Evolutionary conservation across 805 yeast genomes (phyloP).

Genomic region (Pichia californica): DNA sequence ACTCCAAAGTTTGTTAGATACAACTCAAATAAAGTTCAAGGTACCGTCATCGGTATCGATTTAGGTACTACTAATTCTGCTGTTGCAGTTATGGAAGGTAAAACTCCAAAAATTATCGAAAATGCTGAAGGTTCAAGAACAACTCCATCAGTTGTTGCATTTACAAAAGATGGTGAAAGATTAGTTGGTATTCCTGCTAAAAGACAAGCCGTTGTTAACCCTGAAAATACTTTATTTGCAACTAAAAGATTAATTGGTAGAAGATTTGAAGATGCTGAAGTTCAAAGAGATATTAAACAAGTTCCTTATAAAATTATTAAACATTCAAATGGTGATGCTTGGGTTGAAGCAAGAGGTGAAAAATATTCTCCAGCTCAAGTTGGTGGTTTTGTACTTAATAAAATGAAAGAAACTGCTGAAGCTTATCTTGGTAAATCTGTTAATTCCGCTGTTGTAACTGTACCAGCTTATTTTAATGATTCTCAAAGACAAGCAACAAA

Average conservation of each 20-base stretch:
- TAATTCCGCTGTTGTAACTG: conserved; percentile 85
- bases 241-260: conserved; percentile 79
- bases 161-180: conserved; percentile 40
- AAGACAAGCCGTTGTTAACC: conserved; percentile 70
- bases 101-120: conserved; percentile 59
- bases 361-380: conserved; percentile 63
- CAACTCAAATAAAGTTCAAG: conserved; percentile 31
- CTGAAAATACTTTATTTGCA: conserved; percentile 73
- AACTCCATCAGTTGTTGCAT: conserved; percentile 75
- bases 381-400: conserved; percentile 72
- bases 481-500: conserved; percentile 92
- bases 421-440: conserved; percentile 81
- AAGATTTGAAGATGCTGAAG: conserved; percentile 59
- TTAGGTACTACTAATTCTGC: conserved; percentile 85
- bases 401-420: conserved; percentile 98
- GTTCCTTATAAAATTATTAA: conserved; percentile 60
- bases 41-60: conserved; percentile 69
- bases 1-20: conserved; percentile 27
- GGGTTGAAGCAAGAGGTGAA: conserved; percentile 46
- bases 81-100: conserved; percentile 66
- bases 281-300: conserved; percentile 56
- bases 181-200: conserved; percentile 67
- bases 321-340: conserved; percentile 62
- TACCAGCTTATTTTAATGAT: conserved; percentile 87
- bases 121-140: conserved; percentile 76